These are phyloP conservation scores for Suillus ampliporus DNA, from an alignment of 768 basidiomycete genomes.

Conservation along the genomic window DNA sequence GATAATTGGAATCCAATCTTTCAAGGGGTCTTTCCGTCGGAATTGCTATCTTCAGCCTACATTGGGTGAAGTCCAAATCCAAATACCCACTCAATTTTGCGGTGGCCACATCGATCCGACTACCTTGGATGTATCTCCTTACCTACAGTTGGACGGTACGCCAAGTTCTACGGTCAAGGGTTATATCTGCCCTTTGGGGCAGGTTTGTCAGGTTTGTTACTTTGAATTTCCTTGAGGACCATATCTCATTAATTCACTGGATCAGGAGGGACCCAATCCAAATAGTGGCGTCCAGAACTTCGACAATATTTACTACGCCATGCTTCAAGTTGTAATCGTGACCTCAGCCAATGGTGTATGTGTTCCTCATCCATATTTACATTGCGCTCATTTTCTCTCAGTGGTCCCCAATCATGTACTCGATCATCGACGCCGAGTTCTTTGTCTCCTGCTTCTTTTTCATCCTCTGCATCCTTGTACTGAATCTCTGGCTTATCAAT, in stretches of 20 bases:
- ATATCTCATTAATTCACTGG: not conserved
- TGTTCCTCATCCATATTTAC: slow-evolving; percentile 17
- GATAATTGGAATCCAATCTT: slow-evolving; percentile 93
- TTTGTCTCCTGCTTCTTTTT: slow-evolving; percentile 89
- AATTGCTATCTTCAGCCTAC: slow-evolving; percentile 61
- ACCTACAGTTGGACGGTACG: slow-evolving; percentile 45
- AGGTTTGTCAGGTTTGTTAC: slow-evolving; percentile 71
- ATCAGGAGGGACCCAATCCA: slow-evolving; percentile 72
- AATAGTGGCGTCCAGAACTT: slow-evolving; percentile 73
- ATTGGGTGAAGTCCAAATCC: slow-evolving; percentile 55
- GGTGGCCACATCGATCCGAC: slow-evolving; percentile 78
- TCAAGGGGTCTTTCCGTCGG: slow-evolving; percentile 82
- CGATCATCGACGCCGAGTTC: slow-evolving; percentile 88
- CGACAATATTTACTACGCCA: slow-evolving; percentile 84
- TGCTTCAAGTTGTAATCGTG: slow-evolving; percentile 84
- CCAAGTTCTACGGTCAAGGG: slow-evolving; percentile 64
- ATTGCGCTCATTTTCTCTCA: slow-evolving; percentile 28
- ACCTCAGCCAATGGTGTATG: slow-evolving; percentile 79
- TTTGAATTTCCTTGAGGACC: not conserved
- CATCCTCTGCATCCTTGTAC: slow-evolving; percentile 79
- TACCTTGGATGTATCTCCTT: slow-evolving; percentile 53
- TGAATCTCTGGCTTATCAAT: slow-evolving; percentile 96
- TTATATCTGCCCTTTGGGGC: slow-evolving; percentile 88
- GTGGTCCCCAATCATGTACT: slow-evolving; percentile 88
- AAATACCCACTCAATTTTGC: slow-evolving; percentile 63